A percentile compares a stretch with the other conserved stretches of the same genome.
Evolutionary conservation across 2,329 filamentous ascomycete genomes (phyloP).

Genomic region (Pleurostoma richardsiae): DNA sequence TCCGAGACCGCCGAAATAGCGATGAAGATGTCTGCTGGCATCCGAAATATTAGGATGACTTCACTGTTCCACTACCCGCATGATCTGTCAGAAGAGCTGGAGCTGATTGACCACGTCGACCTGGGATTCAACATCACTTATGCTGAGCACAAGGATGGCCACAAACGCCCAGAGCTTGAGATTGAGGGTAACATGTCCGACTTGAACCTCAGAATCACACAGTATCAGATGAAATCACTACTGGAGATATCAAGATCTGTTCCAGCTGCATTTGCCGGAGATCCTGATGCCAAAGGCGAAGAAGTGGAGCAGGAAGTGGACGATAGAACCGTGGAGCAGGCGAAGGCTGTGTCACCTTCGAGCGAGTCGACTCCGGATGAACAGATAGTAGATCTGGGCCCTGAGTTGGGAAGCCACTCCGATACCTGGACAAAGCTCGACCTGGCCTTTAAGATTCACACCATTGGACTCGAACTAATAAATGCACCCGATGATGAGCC

Average conservation of each 20-base stretch:
- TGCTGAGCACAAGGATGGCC: conserved; percentile 73
- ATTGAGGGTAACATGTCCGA: conserved; percentile 90
- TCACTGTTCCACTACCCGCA: conserved; percentile 81
- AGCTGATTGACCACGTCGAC: conserved; percentile 97
- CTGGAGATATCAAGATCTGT: conserved; percentile 84
- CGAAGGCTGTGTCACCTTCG: conserved; percentile 35
- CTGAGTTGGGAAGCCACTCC: conserved; percentile 64
- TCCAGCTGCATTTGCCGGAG: conserved; percentile 77
- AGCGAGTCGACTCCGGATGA: conserved; percentile 27
- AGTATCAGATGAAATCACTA: conserved; percentile 85
- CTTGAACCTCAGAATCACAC: conserved; percentile 83
- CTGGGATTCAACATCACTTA: conserved; percentile 90
- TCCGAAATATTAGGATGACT: conserved; percentile 86
- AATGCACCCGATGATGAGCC: conserved; percentile 71
- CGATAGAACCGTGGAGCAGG: conserved; percentile 43
- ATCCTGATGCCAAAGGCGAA: conserved; percentile 65
- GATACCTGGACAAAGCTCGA: conserved; percentile 91
- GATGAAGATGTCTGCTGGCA: conserved; percentile 86
- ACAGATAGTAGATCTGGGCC: conserved; percentile 50
- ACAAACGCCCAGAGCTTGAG: conserved; percentile 83
- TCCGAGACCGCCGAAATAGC: conserved; percentile 67
- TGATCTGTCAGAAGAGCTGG: conserved; percentile 73
- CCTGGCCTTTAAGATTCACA: conserved; percentile 82
- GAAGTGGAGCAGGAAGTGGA: conserved; percentile 73
- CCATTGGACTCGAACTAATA: conserved; percentile 83